phyloP scores from a whole-genome alignment of 78 protist genomes.

The Dictyostelium firmibasis region DNA sequence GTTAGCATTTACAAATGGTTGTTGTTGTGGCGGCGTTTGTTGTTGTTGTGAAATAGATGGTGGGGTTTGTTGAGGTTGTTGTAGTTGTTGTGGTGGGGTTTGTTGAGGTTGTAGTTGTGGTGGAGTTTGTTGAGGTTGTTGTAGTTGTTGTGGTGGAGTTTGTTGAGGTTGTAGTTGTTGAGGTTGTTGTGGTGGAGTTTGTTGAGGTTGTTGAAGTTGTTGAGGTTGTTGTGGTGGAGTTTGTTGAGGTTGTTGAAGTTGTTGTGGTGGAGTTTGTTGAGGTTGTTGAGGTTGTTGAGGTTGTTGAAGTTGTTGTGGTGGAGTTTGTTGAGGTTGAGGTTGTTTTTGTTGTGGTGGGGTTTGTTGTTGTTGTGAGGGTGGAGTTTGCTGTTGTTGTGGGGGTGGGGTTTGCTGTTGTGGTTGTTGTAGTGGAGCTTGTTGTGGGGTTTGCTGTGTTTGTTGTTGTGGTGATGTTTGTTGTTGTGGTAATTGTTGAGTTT shows the following conservation, averaged over 20 bases:
- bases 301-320: not conserved
- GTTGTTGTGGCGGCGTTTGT: not conserved
- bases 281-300: not conserved
- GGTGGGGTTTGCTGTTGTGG: not conserved
- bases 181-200: not conserved
- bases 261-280: not conserved
- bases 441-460: not conserved
- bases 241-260: too few relatives aligned
- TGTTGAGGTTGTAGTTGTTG: not conserved
- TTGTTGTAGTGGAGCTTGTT: not conserved
- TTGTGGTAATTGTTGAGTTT: not conserved
- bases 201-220: not conserved
- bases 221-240: not conserved
- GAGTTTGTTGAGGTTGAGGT: not conserved
- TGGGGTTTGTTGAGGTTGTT: not conserved
- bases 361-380: not conserved
- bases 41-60: not conserved
- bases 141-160: not conserved
- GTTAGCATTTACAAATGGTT: not conserved
- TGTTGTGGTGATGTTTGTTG: not conserved
- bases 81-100: not conserved
- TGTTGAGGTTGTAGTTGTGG: not conserved
- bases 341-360: not conserved
- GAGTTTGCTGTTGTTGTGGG: not conserved
- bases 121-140: not conserved